Evolutionary conservation across 2,329 filamentous ascomycete genomes (phyloP).

Genomic region (Talaromyces sp.): DNA sequence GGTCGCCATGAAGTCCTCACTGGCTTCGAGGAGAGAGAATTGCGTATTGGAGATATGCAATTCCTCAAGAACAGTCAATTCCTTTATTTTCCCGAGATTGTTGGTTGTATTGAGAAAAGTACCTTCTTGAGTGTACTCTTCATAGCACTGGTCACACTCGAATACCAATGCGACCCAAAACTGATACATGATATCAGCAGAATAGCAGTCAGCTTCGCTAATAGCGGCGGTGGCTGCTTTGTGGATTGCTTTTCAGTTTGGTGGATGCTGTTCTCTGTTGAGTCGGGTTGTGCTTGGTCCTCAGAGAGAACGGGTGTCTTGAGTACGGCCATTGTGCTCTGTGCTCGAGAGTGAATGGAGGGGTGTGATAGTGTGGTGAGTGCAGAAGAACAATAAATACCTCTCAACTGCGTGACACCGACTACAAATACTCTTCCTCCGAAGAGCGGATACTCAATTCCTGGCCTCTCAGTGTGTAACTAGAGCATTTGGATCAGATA

Average conservation of each 20-base stretch:
- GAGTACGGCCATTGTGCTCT: not conserved
- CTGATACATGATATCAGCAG: conserved; percentile 50
- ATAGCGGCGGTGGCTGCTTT: not conserved
- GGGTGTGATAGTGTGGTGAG: not conserved
- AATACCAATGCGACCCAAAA: conserved; percentile 61
- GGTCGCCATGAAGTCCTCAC: conserved; percentile 62
- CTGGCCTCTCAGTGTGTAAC: too few relatives aligned
- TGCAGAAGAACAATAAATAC: not conserved
- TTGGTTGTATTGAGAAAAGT: conserved; percentile 12
- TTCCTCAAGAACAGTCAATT: conserved; percentile 32
- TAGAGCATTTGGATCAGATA: too few relatives aligned
- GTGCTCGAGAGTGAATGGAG: not conserved
- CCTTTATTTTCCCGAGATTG: not conserved
- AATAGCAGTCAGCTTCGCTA: conserved; percentile 45
- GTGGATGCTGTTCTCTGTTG: not conserved
- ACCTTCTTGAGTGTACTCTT: conserved; percentile 61
- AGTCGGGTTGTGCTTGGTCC: not conserved
- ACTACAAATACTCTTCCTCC: conserved; percentile 1
- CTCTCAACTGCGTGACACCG: not conserved
- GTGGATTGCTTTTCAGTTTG: not conserved
- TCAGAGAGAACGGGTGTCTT: not conserved
- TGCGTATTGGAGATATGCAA: conserved; percentile 60
- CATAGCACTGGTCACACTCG: conserved; percentile 61
- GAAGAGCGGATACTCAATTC: not conserved
- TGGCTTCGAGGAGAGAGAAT: conserved; percentile 59